Percentiles rank a stretch among this genome's conserved stretches.
These are phyloP conservation scores for Pythium utonaiense DNA, from an alignment of 352 stramenopile species.

Conservation along the genomic window DNA sequence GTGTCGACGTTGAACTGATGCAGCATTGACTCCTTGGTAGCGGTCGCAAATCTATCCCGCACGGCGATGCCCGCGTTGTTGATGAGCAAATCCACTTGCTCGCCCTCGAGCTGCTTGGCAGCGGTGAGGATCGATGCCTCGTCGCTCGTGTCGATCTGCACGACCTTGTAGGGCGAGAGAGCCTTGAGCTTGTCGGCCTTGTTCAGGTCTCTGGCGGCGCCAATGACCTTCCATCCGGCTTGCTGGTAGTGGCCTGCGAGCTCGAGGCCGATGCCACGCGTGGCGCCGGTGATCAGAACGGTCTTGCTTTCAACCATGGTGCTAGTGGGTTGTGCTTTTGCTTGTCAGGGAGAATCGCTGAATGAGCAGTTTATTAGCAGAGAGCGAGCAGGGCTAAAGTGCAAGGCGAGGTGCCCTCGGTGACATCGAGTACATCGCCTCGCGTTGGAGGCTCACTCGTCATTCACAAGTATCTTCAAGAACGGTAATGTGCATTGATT, in stretches of 20 bases:
- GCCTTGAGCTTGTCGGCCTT: conserved; percentile 10
- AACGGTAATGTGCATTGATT: too few species aligned
- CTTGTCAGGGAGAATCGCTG: neutral
- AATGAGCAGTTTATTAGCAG: too few species aligned
- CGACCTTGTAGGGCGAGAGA: conserved; percentile 33
- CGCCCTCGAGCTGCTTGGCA: conserved; percentile 28
- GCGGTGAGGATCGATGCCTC: conserved; percentile 33
- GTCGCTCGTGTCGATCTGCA: conserved; percentile 34
- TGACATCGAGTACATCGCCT: too few species aligned
- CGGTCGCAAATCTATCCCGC: conserved; percentile 13
- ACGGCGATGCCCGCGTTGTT: conserved; percentile 53
- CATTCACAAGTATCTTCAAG: too few species aligned
- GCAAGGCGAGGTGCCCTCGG: too few species aligned
- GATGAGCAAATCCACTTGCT: conserved; percentile 45
- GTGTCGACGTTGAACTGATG: conserved; percentile 56
- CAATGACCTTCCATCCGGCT: conserved; percentile 20
- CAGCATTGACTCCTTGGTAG: conserved; percentile 36
- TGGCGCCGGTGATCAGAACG: conserved; percentile 27
- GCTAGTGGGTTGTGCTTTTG: neutral
- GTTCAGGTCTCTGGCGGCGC: conserved; percentile 7
- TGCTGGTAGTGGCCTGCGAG: conserved; percentile 20
- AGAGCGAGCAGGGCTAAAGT: too few species aligned
- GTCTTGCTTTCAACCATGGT: conserved; percentile 11
- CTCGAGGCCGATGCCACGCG: conserved; percentile 27
- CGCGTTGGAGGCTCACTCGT: too few species aligned